Percentiles rank a stretch among this genome's conserved stretches.
Conservation (phyloP, 148 eudicot genomes). For the Chenopodium quinoa region DNA sequence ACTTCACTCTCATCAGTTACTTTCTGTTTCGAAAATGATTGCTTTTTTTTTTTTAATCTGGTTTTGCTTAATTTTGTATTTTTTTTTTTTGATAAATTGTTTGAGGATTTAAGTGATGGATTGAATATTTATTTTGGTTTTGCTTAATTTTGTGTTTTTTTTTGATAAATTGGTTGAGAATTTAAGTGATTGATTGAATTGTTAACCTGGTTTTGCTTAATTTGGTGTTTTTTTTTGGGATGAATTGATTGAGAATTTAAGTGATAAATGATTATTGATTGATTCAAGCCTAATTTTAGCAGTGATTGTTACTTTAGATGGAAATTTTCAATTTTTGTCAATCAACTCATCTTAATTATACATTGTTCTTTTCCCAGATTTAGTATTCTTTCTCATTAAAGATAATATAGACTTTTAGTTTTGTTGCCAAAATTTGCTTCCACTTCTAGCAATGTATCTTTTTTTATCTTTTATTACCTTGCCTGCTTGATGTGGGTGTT, state of each 20-base stretch:
- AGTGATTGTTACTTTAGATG: not conserved
- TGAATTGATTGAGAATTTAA: not conserved
- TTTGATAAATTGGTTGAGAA: not conserved
- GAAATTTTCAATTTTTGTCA: not conserved
- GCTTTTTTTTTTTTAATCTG: not conserved
- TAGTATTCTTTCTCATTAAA: not conserved
- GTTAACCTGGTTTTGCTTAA: not conserved
- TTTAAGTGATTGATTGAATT: not conserved
- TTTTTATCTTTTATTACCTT: not conserved
- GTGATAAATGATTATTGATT: not conserved
- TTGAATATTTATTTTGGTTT: not conserved
- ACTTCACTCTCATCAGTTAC: not conserved
- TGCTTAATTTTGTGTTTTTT: not conserved
- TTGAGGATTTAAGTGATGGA: not conserved
- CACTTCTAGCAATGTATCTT: not conserved
- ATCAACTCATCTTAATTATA: not conserved
- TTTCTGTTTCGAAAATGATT: not conserved
- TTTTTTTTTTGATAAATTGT: not conserved
- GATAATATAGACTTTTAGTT: not conserved
- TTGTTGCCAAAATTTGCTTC: not conserved
- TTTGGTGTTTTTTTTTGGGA: not conserved
- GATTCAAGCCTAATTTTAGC: not conserved
- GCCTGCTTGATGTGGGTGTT: constrained; percentile 9
- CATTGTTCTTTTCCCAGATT: not conserved
- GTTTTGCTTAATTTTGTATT: not conserved